These are phyloP conservation scores for Alternaria triticina DNA, from an alignment of 2,329 filamentous ascomycete species.

Conservation along the genomic window DNA sequence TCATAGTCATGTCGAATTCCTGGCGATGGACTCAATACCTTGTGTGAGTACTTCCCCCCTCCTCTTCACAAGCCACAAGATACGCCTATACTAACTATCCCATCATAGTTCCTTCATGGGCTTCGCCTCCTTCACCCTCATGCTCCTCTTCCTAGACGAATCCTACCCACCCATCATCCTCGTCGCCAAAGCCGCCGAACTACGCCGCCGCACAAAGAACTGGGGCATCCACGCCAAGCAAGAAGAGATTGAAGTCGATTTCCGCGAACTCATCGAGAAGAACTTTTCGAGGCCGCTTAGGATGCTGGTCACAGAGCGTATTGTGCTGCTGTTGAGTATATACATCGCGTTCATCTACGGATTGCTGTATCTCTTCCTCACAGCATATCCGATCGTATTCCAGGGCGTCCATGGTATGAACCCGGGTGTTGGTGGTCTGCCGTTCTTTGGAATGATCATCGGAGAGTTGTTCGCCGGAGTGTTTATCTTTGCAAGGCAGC, in stretches of 20 bases:
- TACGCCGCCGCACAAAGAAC: constrained; percentile 63
- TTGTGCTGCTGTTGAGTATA: constrained; percentile 50
- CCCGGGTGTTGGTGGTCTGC: constrained; percentile 73
- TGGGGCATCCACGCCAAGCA: constrained; percentile 68
- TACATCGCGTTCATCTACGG: constrained; percentile 59
- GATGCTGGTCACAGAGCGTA: constrained; percentile 58
- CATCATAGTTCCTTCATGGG: constrained; percentile 57
- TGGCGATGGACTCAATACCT: constrained; percentile 65
- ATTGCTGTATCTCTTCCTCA: constrained; percentile 84
- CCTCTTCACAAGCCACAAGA: background rate
- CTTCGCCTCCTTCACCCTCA: constrained; percentile 56
- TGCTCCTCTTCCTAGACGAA: constrained; percentile 62
- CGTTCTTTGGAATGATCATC: constrained; percentile 84
- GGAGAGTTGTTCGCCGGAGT: constrained; percentile 73
- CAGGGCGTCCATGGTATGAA: constrained; percentile 73
- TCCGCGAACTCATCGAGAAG: constrained; percentile 58
- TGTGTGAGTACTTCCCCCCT: constrained; percentile 32
- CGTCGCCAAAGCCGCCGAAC: constrained; percentile 61
- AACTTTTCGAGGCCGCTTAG: constrained; percentile 60
- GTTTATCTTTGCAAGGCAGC: constrained; percentile 69
- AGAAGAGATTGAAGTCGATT: constrained; percentile 61
- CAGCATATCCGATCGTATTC: constrained; percentile 84
- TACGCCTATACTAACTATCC: background rate
- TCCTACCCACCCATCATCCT: constrained; percentile 66
- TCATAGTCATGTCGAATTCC: constrained; percentile 58